Base-by-base conservation (phyloP, 345 rosid genomes). In the Salix dunnii region DNA sequence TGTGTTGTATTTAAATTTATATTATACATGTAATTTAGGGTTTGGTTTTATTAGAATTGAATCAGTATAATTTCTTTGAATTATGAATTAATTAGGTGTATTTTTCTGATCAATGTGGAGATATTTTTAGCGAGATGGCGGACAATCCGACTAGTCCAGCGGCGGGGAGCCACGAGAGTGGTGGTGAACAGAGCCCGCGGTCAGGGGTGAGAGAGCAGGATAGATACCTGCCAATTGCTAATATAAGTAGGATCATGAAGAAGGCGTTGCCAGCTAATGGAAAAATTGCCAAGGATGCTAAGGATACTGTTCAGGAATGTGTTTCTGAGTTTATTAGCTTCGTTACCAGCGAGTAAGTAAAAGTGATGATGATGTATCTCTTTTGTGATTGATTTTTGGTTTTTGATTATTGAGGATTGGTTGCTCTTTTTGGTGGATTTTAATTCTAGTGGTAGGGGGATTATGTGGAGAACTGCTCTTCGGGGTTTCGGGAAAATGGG, bases 161-260 rank as follows among this genome's bases (percentile, higher is more conserved):
- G 20, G 93, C 89, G 75, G 88, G 88, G 71, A 86, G 86, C 78
- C 88, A 86, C 61, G 88, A 86, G 43, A 86, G 88, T 17, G 86
- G 88, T 51, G 93, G 93, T 28, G 93, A 89, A 76, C 91, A 88
- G 76, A 88, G 91, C 84, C 86, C 88, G 31, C 91, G 68, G 33
- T 84, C 88, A 4, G 87, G 87, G 3, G 89, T 87, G 68, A 77
- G 91, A 79, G 91, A 88, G 73, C 91, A 89, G 55, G 93, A 89
- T 48, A 78, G 93, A 12, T 88, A 83, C 82, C 88, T 89, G 70
- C 91, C 93, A 0, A 86, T 89, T 58, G 91, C 93, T 5, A 90
- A 90, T 67, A 87, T 89, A 6, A 90, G 93, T 76, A 82, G 93
- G 88, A 90, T 88, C 86, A 90, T 88, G 93, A 90, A 90, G 87